These are phyloP conservation scores for Euphorbia lathyris DNA, from an alignment of 345 rosid species.

Conservation along the genomic window DNA sequence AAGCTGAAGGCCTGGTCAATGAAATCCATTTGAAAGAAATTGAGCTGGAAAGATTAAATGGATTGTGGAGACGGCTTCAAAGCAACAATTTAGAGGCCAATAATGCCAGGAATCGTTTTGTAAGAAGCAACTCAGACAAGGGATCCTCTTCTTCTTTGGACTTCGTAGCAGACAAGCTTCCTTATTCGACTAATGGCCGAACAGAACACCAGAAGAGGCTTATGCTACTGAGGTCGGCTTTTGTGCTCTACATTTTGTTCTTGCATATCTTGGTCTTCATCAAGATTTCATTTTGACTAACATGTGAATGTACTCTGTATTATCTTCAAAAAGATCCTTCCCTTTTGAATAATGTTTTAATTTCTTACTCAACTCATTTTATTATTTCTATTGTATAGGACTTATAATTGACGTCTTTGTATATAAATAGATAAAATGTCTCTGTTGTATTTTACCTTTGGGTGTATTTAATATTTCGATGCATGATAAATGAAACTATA, in stretches of 20 bases:
- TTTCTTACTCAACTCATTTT: neutral
- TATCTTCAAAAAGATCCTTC: neutral
- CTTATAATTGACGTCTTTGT: neutral
- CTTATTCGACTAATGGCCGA: constrained; percentile 46
- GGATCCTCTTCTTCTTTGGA: constrained; percentile 56
- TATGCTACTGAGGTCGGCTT: constrained; percentile 77
- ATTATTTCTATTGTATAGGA: neutral
- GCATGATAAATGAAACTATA: neutral
- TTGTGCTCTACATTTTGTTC: constrained; percentile 74
- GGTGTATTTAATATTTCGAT: neutral
- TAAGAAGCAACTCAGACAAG: constrained; percentile 55
- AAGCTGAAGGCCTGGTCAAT: constrained; percentile 78
- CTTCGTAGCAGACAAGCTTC: constrained; percentile 52
- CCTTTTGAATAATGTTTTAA: neutral
- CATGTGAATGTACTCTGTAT: neutral
- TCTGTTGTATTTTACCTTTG: neutral
- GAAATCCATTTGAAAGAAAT: constrained; percentile 70
- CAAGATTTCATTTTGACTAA: constrained; percentile 77
- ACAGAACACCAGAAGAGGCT: constrained; percentile 62
- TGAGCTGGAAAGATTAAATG: constrained; percentile 74
- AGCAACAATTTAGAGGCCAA: constrained; percentile 50
- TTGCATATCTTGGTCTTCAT: constrained; percentile 77
- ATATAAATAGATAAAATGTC: neutral
- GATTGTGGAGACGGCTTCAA: constrained; percentile 54
- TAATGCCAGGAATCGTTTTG: constrained; percentile 63